These are phyloP conservation scores for Kwoniella europaea DNA, from an alignment of 768 basidiomycete species.

Conservation along the genomic window DNA sequence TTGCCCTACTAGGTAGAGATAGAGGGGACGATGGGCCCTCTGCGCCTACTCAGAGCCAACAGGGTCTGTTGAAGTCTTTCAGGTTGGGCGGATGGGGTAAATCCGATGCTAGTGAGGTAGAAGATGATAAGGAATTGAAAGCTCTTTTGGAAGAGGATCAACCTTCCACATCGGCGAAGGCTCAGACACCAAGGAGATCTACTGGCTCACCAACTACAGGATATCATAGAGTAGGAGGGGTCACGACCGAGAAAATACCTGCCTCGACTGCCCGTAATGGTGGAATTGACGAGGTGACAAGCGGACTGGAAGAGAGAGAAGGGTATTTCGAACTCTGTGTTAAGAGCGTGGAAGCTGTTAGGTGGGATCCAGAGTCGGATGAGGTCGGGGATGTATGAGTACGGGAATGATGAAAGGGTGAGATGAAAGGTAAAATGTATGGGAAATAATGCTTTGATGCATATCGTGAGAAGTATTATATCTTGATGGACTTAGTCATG, in stretches of 20 bases:
- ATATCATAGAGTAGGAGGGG: slow-evolving; percentile 36
- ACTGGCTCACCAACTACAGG: slow-evolving; percentile 17
- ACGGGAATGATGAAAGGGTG: neutral
- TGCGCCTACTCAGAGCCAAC: slow-evolving; percentile 56
- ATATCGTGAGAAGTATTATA: neutral
- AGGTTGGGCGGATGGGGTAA: slow-evolving; percentile 40
- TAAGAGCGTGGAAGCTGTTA: slow-evolving; percentile 79
- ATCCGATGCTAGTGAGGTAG: slow-evolving; percentile 20
- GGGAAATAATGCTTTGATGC: neutral
- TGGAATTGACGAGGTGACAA: no score
- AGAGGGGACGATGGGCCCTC: slow-evolving; percentile 59
- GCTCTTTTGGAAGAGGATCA: slow-evolving; percentile 33
- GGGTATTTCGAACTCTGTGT: slow-evolving; percentile 83
- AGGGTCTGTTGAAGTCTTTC: slow-evolving; percentile 24
- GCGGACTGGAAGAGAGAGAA: slow-evolving; percentile 46
- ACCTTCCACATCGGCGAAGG: neutral
- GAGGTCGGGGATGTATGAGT: no score
- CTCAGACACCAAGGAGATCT: neutral
- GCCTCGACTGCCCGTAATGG: no score
- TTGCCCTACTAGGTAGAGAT: slow-evolving; percentile 85
- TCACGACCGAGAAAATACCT: no score
- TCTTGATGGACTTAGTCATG: no score
- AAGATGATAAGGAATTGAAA: slow-evolving; percentile 39
- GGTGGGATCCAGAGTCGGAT: slow-evolving; percentile 58
- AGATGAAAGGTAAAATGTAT: slow-evolving; percentile 7